Base-by-base conservation (phyloP, 73 alveolate genomes). In the Loxodes magnus region DNA sequence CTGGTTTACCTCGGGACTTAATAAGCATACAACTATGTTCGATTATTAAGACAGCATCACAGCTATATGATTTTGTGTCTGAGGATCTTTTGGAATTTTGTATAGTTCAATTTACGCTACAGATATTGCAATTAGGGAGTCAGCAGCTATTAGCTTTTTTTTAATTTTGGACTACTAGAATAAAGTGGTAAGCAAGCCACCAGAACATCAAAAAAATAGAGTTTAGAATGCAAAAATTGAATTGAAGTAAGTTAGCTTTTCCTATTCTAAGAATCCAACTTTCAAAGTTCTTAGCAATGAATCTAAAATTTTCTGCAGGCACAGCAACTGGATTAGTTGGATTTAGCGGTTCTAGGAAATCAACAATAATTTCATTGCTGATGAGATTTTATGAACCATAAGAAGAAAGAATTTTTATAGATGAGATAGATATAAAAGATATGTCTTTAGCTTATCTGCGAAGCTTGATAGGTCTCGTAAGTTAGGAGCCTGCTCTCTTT, bases 401-500 rank as follows among this genome's bases (percentile, higher is more conserved):
- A n/a, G 58, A 46, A 12, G 97, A 95, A 4, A 49, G 55, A 26
- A 68, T 87, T 14, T 35, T 46, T 35, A 57, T 87, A 12, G 89
- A 84, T 55, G 94, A 84, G 21, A 34, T 63, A 5, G 70, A 78
- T 63, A 38, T 87, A 22, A 87, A 50, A 62, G 73, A 51, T 22
- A 24, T 68, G 27, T 42, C 72, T 49, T 26, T 84, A 56, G 57
- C 71, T 65, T 39, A 64, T 44, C 51, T 71, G 17, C 60, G 95
- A 67, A 30, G 51, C 14, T 33, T 79, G 56, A 79, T 87, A 31
- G 92, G 92, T 16, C 69, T 60, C 37, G 98, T 90, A 9, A 84
- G 94, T 29, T 84, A 88, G 71, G 97, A 88, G 52, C 97, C 97
- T 0, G 95, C 82, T 5, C 67, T 88, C 41, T 85, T 88, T 54